Base-by-base conservation (phyloP, 148 eudicot genomes). In the Chenopodium formosanum region DNA sequence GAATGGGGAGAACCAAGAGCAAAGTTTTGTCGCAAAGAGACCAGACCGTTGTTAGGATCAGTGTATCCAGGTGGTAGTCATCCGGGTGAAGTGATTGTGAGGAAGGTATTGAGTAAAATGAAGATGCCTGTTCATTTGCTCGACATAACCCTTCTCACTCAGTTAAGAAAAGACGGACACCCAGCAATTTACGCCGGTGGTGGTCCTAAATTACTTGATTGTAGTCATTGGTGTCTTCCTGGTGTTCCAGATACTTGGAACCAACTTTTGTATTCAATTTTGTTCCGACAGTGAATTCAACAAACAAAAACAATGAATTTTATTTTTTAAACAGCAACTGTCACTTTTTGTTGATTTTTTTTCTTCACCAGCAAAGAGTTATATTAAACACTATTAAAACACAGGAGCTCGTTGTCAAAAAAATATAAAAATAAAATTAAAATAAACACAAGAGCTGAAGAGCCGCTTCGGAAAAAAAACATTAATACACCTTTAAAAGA, bases 221-320 rank as follows among this genome's bases (percentile, higher is more conserved):
- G 97, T 84, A 92, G 94, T 78, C 98, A 92, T 74, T 94, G 93
- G 97, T 90, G 97, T 83, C 86, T 92, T 13, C 85, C 97, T 10
- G 97, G 97, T 25, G 94, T 92, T 80, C 97, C 94, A 0, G 94
- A 94, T 84, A 63, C 91, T 19, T 92, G 97, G 97, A 92, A 94
- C 85, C 88, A 94, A 75, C 90, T 91, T 77, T 75, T 90, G 9
- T 90, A 89, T 78, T 50, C 88, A 66, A 78, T 87, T 84, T 77
- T 89, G 56, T 44, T 85, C 23, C 32, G 60, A 67, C 79, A 74
- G 1, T 85, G 60, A 40, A 25, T 27, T 77, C 11, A 23, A 22
- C 1, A 40, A 73, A 9, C 11, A 25, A 62, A 20, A 19, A 73
- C 16, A 60, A 25, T 31, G 11, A 13, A 16, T 20, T 52, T 32